Evolutionary conservation across 768 basidiomycete species (phyloP).

Genomic region (Kwoniella botswanensis): DNA sequence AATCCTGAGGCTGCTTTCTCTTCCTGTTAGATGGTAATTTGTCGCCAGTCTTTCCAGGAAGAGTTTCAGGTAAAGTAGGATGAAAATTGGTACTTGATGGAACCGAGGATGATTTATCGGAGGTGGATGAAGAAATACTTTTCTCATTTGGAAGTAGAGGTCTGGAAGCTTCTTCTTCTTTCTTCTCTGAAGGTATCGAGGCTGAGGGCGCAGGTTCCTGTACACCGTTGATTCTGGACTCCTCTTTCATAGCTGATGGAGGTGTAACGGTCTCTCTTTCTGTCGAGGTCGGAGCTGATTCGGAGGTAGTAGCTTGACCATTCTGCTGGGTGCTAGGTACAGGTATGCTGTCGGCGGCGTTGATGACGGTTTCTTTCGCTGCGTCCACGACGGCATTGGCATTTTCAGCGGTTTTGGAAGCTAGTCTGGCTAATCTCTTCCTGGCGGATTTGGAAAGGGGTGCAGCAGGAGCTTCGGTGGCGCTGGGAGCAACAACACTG

Average conservation of each 20-base stretch:
- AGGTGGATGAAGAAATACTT: slow-evolving; percentile 5
- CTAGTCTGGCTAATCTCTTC: slow-evolving; percentile 37
- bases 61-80: slow-evolving; percentile 37
- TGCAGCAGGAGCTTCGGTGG: not conserved
- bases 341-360: slow-evolving; percentile 13
- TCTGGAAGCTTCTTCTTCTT: not conserved
- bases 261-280: not conserved
- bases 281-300: not conserved
- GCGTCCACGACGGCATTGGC: slow-evolving; percentile 13
- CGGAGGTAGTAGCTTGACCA: not conserved
- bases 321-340: not conserved
- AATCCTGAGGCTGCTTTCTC: slow-evolving; percentile 48
- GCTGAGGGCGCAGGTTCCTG: not conserved
- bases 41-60: slow-evolving; percentile 34
- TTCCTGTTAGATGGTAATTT: slow-evolving; percentile 46
- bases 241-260: not conserved
- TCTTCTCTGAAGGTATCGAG: not conserved
- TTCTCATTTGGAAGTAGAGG: slow-evolving; percentile 1
- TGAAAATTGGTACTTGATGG: slow-evolving; percentile 31
- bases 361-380: slow-evolving; percentile 4
- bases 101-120: not conserved
- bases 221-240: slow-evolving; percentile 5
- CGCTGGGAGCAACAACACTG: not conserved
- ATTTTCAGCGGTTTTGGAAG: slow-evolving; percentile 23
- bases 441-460: slow-evolving; percentile 38